Percentiles rank a stretch among this genome's conserved stretches.
These are phyloP conservation scores for Fragaria ananassa DNA, from an alignment of 306 rosid species.

Conservation along the genomic window DNA sequence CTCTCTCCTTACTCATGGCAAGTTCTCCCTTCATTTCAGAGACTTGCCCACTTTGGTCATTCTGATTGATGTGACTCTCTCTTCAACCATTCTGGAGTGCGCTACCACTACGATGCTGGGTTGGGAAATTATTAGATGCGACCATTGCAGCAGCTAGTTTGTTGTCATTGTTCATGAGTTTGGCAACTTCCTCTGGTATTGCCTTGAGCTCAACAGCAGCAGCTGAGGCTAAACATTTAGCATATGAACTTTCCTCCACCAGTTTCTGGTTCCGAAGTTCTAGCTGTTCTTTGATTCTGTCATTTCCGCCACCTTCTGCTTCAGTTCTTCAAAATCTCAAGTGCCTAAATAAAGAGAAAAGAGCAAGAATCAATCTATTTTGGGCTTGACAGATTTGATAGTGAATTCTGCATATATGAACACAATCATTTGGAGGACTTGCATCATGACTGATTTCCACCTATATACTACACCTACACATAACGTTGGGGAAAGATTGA, in stretches of 20 bases:
- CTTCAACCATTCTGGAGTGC: too few relatives aligned
- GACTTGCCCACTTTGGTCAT: too few relatives aligned
- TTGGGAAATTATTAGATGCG: too few relatives aligned
- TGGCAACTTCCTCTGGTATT: slow-evolving; percentile 90
- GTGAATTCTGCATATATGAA: not conserved
- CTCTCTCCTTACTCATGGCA: too few relatives aligned
- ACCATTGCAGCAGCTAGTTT: too few relatives aligned
- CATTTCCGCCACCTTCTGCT: slow-evolving; percentile 54
- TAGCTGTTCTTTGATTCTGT: slow-evolving; percentile 69
- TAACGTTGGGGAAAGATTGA: not conserved
- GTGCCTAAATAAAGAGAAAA: slow-evolving; percentile 35
- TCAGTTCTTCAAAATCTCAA: slow-evolving; percentile 64
- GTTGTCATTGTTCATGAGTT: slow-evolving; percentile 26
- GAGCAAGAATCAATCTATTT: slow-evolving; percentile 19
- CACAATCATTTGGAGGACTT: not conserved
- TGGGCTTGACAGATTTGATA: slow-evolving; percentile 9
- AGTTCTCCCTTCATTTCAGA: too few relatives aligned
- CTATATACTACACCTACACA: not conserved
- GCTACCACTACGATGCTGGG: too few relatives aligned
- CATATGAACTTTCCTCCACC: slow-evolving; percentile 93
- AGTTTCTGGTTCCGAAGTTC: slow-evolving; percentile 78
- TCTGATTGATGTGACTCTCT: too few relatives aligned
- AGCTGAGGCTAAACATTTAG: slow-evolving; percentile 96
- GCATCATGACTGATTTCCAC: not conserved
- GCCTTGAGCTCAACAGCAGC: slow-evolving; percentile 99